Percentiles rank a stretch among this genome's conserved stretches.
Evolutionary conservation across 148 eudicot genomes (phyloP).

Genomic region (Rhododendron simsii): DNA sequence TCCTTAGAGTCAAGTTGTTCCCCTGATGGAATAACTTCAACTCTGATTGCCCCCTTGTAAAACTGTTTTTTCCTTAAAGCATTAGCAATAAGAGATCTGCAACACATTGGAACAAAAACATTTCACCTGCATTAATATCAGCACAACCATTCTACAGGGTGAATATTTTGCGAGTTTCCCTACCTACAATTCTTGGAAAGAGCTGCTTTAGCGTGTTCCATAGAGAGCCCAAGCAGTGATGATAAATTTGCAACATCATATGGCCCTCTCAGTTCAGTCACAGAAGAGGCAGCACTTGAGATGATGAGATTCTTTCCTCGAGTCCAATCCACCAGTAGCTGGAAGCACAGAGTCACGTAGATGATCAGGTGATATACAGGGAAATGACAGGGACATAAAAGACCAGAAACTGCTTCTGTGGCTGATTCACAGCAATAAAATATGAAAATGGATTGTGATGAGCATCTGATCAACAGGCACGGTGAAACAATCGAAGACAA

Average conservation of each 20-base stretch:
- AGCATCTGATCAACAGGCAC: background rate
- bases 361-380: background rate
- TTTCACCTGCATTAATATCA: background rate
- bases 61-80: constrained; percentile 73
- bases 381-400: background rate
- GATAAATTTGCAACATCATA: constrained; percentile 74
- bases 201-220: constrained; percentile 80
- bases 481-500: background rate
- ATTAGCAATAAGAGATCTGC: constrained; percentile 62
- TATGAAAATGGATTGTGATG: background rate
- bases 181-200: constrained; percentile 87
- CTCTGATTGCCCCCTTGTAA: constrained; percentile 69
- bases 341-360: constrained; percentile 7
- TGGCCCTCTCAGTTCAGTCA: constrained; percentile 84
- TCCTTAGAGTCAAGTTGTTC: constrained; percentile 29
- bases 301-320: constrained; percentile 74
- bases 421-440: background rate
- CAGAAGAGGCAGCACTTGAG: constrained; percentile 81
- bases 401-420: background rate
- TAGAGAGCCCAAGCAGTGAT: constrained; percentile 65
- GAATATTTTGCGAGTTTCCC: constrained; percentile 7
- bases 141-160: background rate
- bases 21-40: constrained; percentile 55
- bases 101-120: constrained; percentile 4
- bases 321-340: constrained; percentile 93